Base-by-base conservation (phyloP, 495 filamentous ascomycete species). In the Podospora didyma region DNA sequence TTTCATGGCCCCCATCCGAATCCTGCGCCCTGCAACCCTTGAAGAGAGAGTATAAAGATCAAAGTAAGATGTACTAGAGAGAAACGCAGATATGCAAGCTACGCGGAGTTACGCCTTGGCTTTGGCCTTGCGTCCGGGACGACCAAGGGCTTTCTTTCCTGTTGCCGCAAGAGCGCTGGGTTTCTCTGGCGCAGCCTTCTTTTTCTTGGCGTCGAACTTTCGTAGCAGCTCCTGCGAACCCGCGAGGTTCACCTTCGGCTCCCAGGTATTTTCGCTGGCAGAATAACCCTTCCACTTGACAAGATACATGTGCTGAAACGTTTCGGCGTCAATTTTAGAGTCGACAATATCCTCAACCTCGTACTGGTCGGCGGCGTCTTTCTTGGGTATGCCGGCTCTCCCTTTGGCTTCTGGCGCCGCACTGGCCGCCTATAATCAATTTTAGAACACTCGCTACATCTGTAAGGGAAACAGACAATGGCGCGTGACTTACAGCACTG, bases 211-310 rank as follows among this genome's bases (percentile, higher is more conserved):
- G 21, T 74, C 61, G 22, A 67, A 70, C 12, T 53, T 48, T n/a
- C 54, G 57, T 22, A 74, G 34, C 5, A 72, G 60, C 4, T 59
- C 56, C 10, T 51, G 22, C 16, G 68, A 64, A 23, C 61, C 59
- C 2, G 19, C 28, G 6, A 74, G 60, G 49, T 74, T 71, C 20
- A 49, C 56, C 59, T 67, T 68, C 7, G 75, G 71, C 62, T 79
- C 75, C 76, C 75, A 79, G 2, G 73, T 74, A 57, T 70, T 78
- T 0, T 73, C 58, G 19, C 39, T 48, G 5, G 37, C 49, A 2
- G 59, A 23, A 49, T 64, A 76, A 0, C 68, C 69, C 54, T 70
- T 69, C 76, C 75, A 79, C 62, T 78, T 75, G 34, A 79, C 65
- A 1, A 61, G 45, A 49, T 73, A 79, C 56, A 67, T 46, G 42